Conservation (phyloP, 2,329 filamentous ascomycete genomes). For the Sclerotinia nivalis region DNA sequence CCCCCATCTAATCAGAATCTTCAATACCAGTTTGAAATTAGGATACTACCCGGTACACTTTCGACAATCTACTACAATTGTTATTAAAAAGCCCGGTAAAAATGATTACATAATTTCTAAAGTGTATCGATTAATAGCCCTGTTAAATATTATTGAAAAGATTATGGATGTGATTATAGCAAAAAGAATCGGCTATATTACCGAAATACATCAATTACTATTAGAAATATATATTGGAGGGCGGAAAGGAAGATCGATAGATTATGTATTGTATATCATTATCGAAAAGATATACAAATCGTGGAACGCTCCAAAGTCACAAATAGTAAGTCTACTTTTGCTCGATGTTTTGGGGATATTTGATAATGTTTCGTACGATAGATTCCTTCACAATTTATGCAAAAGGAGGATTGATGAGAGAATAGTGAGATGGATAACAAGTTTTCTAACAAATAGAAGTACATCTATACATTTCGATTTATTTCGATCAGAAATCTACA, state of each 20-base stretch:
- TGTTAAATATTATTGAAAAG: too few relatives aligned
- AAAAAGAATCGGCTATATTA: too few relatives aligned
- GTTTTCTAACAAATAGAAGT: too few relatives aligned
- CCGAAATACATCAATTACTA: too few relatives aligned
- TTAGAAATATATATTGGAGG: too few relatives aligned
- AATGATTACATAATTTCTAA: too few relatives aligned
- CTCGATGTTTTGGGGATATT: slow-evolving; percentile 42
- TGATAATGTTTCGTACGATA: slow-evolving; percentile 35
- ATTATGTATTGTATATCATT: slow-evolving; percentile 32
- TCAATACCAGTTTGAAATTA: slow-evolving; percentile 28
- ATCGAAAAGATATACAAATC: slow-evolving; percentile 36
- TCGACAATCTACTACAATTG: slow-evolving; percentile 26
- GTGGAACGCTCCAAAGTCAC: slow-evolving; percentile 28
- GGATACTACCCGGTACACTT: slow-evolving; percentile 29
- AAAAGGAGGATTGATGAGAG: slow-evolving; percentile 30
- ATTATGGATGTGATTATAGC: too few relatives aligned
- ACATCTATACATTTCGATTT: too few relatives aligned
- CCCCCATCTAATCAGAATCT: slow-evolving; percentile 12
- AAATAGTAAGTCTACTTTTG: slow-evolving; percentile 40
- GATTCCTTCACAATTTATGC: slow-evolving; percentile 35
- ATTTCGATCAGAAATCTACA: too few relatives aligned
- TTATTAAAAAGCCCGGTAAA: too few relatives aligned
- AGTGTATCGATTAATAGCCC: too few relatives aligned
- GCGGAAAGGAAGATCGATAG: too few relatives aligned
- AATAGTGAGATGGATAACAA: slow-evolving; percentile 31